Evolutionary conservation across 1,284 basidiomycete species (phyloP).

Genomic region (Rugosomyces carneus): DNA sequence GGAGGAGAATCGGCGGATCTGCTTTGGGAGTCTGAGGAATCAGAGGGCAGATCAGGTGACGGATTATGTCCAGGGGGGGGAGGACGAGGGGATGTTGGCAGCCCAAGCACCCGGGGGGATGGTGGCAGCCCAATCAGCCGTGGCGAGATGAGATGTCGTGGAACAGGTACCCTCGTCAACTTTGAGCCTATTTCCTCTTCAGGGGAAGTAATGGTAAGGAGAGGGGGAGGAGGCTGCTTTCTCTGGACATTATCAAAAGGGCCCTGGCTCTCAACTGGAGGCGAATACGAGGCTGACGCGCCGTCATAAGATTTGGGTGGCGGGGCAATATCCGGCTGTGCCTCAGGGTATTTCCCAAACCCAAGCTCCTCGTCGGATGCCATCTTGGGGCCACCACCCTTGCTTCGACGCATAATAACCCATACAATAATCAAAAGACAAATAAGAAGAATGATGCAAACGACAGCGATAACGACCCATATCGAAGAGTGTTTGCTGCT

Average conservation of each 20-base stretch:
- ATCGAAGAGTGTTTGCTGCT: conserved; percentile 2
- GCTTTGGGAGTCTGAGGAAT: neutral
- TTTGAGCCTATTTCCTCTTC: conserved; percentile 6
- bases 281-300: conserved; percentile 4
- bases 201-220: conserved; percentile 11
- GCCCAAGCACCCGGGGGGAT: conserved; percentile 6
- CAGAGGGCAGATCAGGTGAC: neutral
- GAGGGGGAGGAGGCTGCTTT: conserved; percentile 5
- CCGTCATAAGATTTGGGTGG: conserved; percentile 11
- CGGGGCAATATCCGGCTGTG: conserved; percentile 2
- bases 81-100: conserved; percentile 1
- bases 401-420: conserved; percentile 4
- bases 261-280: neutral
- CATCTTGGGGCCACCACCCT: neutral
- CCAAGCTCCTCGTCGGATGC: conserved; percentile 11
- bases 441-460: conserved; percentile 8
- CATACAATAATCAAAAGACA: conserved; percentile 2
- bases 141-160: conserved; percentile 5
- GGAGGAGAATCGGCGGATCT: neutral
- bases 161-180: conserved; percentile 7
- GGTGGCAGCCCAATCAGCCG: conserved; percentile 5
- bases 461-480: conserved; percentile 8
- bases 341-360: conserved; percentile 10
- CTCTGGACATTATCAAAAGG: neutral
- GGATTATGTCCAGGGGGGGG: conserved; percentile 1